Base-by-base conservation (phyloP, 305 asterid genomes). In the Fraxinus xanthoxyloides region DNA sequence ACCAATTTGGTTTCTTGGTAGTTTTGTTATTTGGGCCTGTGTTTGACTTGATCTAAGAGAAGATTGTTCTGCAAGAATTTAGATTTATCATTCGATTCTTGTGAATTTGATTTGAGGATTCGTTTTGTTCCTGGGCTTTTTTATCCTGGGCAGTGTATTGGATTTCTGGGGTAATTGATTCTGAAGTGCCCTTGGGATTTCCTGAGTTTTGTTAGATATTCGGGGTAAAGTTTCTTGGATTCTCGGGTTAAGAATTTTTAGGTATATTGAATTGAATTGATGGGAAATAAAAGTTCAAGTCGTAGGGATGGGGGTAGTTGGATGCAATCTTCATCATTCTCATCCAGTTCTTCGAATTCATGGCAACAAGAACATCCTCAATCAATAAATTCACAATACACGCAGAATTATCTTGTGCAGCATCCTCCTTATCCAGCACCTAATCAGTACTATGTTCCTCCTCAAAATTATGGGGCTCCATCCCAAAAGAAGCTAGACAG, bases 281-380 rank as follows among this genome's bases (percentile, higher is more conserved):
- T 95, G 99, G 98, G 99, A 77, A 94, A 90, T 77, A 92, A 85
- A 84, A 93, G 91, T 86, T 95, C 98, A 40, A 94, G 92, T 80
- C 79, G 87, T 30, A 78, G 85, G 56, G 63, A 85, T 61, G 93
- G 81, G 17, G 89, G 87, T 12, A 88, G 85, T 81, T 77, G 85
- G 89, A 89, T 92, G 81, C 94, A 87, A 77, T 87, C 94, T 75
- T 86, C 97, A 35, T 77, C 85, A 85, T 8, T 77, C 80, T 86
- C 80, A 78, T 82, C 95, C 5, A 78, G 76, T 84, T 74, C 93
- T 24, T 85, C 90, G 26, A 80, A 91, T 5, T 89, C 92, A 63
- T 86, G 90, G 93, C 90, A 81, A 32, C 89, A 88, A 63, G 83
- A 85, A 19, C 56, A 85, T 77, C 82, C 85, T 63, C 98, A 84